Base-by-base conservation (phyloP, 495 filamentous ascomycete genomes). In the Aspergillus olivimuriae region DNA sequence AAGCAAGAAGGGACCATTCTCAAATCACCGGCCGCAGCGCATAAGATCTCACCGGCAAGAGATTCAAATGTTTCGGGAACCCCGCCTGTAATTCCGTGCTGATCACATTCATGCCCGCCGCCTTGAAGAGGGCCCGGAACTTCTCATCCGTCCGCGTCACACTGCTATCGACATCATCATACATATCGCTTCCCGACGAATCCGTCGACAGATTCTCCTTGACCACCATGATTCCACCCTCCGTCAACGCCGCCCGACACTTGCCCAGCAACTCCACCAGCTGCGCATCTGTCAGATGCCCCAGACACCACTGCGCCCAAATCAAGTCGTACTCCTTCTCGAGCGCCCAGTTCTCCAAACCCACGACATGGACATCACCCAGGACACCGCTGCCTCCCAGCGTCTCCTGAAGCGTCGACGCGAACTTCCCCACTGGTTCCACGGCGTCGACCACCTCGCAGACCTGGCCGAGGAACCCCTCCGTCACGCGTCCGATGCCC, bases 281-380 rank as follows among this genome's bases (percentile, higher is more conserved):
- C 62, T 94, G 80, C 28, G 53, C 55, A 65, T 95, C 91, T n/a
- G 80, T 90, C 40, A 96, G 64, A 58, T 95, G 84, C 12, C 88
- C 87, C n/a, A 94, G 63, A 65, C 89, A 96, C 89, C 89, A 95
- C 64, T 96, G 91, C 36, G 78, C 86, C 77, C 76, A 80, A 43
- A 89, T 70, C 30, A 73, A 36, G 44, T 67, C 75, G 49, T 86
- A 84, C 34, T 60, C 63, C 19, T 67, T 72, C 4, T 69, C 61
- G 0, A 84, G 86, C 38, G 50, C 46, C 88, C 88, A 95, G 28
- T 77, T 63, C 65, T 95, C 83, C 2, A 95, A 66, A 2, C 89
- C 86, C 7, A 81, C 56, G 41, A 85, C 87, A 57, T 78, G 84
- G 39, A 94, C 70, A 24, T 74, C 66, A 0, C 82, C 80, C 14